Base-by-base conservation (phyloP, 768 basidiomycete genomes). In the Suillus subaureus region DNA sequence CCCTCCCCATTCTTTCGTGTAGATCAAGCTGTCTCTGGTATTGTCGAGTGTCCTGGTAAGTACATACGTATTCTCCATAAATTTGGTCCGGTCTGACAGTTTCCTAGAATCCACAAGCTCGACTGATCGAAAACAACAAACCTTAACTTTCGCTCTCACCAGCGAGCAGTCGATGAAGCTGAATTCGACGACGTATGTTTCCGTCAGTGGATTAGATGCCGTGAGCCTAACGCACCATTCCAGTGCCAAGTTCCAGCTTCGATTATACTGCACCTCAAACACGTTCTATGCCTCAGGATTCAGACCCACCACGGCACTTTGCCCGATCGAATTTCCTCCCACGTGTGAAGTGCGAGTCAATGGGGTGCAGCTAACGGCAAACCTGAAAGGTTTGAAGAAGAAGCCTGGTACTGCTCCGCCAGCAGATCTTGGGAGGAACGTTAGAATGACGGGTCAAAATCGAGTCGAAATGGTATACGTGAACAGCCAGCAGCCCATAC, bases 401-500 rank as follows among this genome's bases (percentile, higher is more conserved):
- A 96, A 93, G 70, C 91, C 94, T 35, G 95, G 95, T 4, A 96
- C 93, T 51, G 93, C 94, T 1, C 94, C 95, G n/a, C 95, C 95
- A 7, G 89, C 94, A 2, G 90, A 95, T 74, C 75, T 88, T 61
- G 79, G 81, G 35, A 81, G 75, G 68, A 69, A 75, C 51, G 73
- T 83, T 21, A 75, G 80, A 63, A 79, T 71, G 57, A 78, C 77
- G 11, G 73, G 80, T 52, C 78, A 79, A 42, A 95, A 94, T 74
- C 85, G 87, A 45, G 80, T 96, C 18, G 94, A 96, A 69, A 92
- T 96, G 86, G 87, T 94, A 4, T 96, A 95, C 74, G 91, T 96
- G 47, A 96, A 96, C 70, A 94, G 92, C 69, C 90, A 92, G 68
- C 89, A 91, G 70, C 90, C 92, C 54, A 81, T 83, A 15, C 86